phyloP scores from a whole-genome alignment of 768 basidiomycete genomes.

The Harrya chromipes region DNA sequence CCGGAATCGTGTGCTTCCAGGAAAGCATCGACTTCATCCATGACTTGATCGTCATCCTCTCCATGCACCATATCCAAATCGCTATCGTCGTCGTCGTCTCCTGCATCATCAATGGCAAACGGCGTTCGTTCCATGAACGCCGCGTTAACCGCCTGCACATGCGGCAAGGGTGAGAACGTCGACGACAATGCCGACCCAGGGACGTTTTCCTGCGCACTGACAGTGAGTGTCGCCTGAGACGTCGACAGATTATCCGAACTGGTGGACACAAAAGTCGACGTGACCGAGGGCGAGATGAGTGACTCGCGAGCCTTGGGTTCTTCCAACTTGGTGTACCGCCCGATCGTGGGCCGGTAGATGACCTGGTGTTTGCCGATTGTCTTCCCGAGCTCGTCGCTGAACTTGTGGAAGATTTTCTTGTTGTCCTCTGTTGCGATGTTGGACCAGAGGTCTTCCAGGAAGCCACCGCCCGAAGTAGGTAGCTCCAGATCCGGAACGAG shows the following conservation, averaged over 20 bases:
- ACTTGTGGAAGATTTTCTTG: conserved; percentile 88
- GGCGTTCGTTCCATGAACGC: conserved; percentile 89
- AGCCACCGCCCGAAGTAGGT: conserved; percentile 52
- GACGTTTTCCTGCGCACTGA: conserved; percentile 38
- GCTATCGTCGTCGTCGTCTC: conserved; percentile 63
- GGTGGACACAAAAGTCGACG: conserved; percentile 45
- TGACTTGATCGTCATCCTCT: conserved; percentile 70
- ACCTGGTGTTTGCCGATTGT: conserved; percentile 93
- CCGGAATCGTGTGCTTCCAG: conserved; percentile 91
- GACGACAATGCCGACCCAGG: conserved; percentile 24
- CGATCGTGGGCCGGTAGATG: conserved; percentile 77
- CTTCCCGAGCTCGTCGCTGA: conserved; percentile 93
- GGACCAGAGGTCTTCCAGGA: conserved; percentile 84
- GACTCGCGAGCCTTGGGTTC: conserved; percentile 90
- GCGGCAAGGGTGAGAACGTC: conserved; percentile 53
- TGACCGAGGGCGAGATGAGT: conserved; percentile 67
- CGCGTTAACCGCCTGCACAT: conserved; percentile 73
- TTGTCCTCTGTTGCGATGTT: conserved; percentile 89
- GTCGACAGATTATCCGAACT: conserved; percentile 28
- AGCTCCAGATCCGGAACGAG: conserved; percentile 66
- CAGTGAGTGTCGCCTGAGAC: conserved; percentile 41
- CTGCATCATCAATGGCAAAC: conserved; percentile 96
- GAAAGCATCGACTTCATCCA: conserved; percentile 97
- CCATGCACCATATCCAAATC: conserved; percentile 50
- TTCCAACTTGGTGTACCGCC: conserved; percentile 76